Base-by-base conservation (phyloP, 768 basidiomycete species). In the Pisolithus tinctorius region DNA sequence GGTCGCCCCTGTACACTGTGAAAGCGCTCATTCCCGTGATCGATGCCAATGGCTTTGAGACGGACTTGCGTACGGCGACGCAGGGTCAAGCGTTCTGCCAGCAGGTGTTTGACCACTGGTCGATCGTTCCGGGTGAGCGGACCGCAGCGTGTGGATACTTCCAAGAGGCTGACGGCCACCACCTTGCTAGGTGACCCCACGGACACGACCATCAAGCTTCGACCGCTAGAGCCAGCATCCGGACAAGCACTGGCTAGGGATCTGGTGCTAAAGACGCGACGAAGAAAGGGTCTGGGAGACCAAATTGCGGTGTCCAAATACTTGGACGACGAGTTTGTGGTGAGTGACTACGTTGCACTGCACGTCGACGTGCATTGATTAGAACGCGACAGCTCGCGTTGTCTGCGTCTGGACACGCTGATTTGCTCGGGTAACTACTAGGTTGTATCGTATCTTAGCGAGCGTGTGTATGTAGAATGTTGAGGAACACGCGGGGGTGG, bases 51-150 rank as follows among this genome's bases (percentile, higher is more conserved):
- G 96, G 96, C 0, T 99, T 99, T 68, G 96, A 99, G 74, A 96
- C 94, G 4, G 96, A 99, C 72, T 71, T 99, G 65, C 76, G 96
- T 61, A 98, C 94, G 45, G 93, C 96, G 44, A 99, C 96, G 25
- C 93, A 96, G 69, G 96, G 96, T 26, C 96, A 98, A 69, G 96
- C 96, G n/a, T 98, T 97, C 74, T 96, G 93, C 63, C 74, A 93
- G 61, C 94, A 97, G 68, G 83, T 91, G 56, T 99, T 98, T 69
- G 95, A 98, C 68, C 96, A 99, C 62, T 99, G 96, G 96, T 87
- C 88, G 14, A 89, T 95, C 62, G 95, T 98, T n/a, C 95, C 95
- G 60, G 91, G 90, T 88, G 64, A 57, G 82, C 71, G 46, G 52
- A 2, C 13, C n/a, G 20, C 20, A 8, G 40, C 40, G 26, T 36